Evolutionary conservation across 176 grass and related monocot genomes (phyloP).

Genomic region (Eleusine coracana): DNA sequence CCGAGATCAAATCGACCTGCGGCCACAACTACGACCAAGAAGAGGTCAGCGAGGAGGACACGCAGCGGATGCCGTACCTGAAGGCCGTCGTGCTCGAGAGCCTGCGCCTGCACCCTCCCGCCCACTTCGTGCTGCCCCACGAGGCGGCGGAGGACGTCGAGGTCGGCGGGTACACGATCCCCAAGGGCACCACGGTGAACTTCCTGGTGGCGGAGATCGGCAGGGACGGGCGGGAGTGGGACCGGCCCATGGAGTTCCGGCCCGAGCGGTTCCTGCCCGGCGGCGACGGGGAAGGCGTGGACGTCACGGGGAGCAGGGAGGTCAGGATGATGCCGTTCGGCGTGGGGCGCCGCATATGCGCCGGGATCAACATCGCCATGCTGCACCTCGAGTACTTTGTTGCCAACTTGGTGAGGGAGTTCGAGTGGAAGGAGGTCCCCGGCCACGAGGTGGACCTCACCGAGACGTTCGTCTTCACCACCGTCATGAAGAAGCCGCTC

Average conservation of each 20-base stretch:
- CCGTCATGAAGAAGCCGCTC: slow-evolving; percentile 67
- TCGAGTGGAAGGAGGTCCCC: slow-evolving; percentile 52
- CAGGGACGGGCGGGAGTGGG: slow-evolving; percentile 26
- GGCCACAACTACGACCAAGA: no score
- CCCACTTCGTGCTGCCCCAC: no score
- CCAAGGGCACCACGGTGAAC: no score
- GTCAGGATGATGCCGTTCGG: slow-evolving; percentile 76
- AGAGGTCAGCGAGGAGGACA: no score
- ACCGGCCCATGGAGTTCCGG: slow-evolving; percentile 54
- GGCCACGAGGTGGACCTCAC: slow-evolving; percentile 59
- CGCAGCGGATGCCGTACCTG: no score
- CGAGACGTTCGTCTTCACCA: slow-evolving; percentile 64
- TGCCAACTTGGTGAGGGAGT: slow-evolving; percentile 59
- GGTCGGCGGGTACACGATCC: no score
- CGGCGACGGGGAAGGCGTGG: no score
- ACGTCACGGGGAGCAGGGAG: slow-evolving; percentile 27
- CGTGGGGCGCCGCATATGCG: slow-evolving; percentile 48
- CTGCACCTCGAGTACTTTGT: slow-evolving; percentile 71
- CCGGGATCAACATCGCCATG: slow-evolving; percentile 60
- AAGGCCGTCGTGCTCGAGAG: no score
- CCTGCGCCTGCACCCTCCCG: no score
- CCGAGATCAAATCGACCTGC: no score
- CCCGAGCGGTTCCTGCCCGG: slow-evolving; percentile 43
- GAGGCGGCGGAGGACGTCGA: no score
- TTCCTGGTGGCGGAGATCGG: no score